These are phyloP conservation scores for Neopestalotiopsis sp. DNA, from an alignment of 2,329 filamentous ascomycete genomes.

Conservation along the genomic window DNA sequence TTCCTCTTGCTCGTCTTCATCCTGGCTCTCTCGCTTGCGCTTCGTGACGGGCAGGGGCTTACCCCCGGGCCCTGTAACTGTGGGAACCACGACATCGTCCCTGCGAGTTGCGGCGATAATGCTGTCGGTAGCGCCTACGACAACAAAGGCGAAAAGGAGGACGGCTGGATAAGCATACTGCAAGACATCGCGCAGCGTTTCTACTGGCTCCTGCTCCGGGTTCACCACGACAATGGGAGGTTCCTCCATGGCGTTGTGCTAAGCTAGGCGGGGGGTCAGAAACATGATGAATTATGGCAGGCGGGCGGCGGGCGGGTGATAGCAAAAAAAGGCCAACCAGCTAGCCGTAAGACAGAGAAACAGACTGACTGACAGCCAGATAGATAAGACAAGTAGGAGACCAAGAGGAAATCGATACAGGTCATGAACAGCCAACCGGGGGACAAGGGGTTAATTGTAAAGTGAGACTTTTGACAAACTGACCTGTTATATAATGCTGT, in stretches of 20 bases:
- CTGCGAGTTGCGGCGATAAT: conserved; percentile 55
- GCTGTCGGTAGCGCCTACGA: conserved; percentile 57
- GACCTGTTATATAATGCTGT: conserved; percentile 14
- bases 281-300: conserved; percentile 1
- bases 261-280: conserved; percentile 14
- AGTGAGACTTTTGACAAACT: conserved; percentile 1
- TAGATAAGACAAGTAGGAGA: neutral
- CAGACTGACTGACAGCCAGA: neutral
- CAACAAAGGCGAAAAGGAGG: conserved; percentile 57
- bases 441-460: neutral
- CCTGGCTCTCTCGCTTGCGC: conserved; percentile 55
- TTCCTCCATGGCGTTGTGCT: conserved; percentile 35
- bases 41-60: conserved; percentile 80
- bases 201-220: conserved; percentile 38
- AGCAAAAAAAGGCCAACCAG: neutral
- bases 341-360: neutral
- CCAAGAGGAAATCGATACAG: neutral
- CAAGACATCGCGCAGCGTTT: conserved; percentile 49
- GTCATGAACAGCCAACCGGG: neutral
- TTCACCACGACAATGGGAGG: conserved; percentile 33
- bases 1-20: conserved; percentile 46
- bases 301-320: neutral
- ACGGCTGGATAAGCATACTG: conserved; percentile 58
- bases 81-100: conserved; percentile 51
- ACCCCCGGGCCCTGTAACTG: conserved; percentile 78